These are phyloP conservation scores for Hirschioporus abietinus DNA, from an alignment of 768 basidiomycete genomes.

Conservation along the genomic window DNA sequence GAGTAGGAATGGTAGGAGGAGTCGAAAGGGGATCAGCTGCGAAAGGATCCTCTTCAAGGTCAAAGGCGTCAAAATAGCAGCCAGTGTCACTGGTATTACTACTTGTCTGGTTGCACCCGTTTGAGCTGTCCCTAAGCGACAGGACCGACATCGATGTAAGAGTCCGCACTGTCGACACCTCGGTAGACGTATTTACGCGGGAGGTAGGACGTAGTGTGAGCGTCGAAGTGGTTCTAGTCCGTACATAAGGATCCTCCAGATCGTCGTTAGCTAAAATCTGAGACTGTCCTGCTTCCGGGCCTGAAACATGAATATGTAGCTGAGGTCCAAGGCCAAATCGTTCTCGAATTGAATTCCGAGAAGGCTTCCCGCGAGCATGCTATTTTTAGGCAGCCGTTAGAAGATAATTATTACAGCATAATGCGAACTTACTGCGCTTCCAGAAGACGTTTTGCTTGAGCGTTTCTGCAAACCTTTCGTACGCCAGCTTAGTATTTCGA, in stretches of 20 bases:
- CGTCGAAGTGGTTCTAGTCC: not conserved
- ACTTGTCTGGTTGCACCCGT: not conserved
- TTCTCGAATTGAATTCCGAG: constrained; percentile 2
- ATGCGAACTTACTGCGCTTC: not conserved
- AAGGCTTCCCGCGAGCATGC: not conserved
- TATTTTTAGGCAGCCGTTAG: not conserved
- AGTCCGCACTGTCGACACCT: not conserved
- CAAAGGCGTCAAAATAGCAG: not conserved
- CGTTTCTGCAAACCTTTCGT: not conserved
- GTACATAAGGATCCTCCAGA: not conserved
- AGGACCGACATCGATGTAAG: not conserved
- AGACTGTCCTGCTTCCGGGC: not conserved
- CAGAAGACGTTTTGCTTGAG: not conserved
- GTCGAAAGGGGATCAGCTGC: not conserved
- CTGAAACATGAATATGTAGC: constrained; percentile 4
- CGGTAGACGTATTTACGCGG: not conserved
- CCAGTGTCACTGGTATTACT: not conserved
- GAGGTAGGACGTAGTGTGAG: not conserved
- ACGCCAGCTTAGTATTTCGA: constrained; percentile 3
- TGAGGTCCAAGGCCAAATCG: constrained; percentile 1
- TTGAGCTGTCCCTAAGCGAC: not conserved
- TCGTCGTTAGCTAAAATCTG: not conserved
- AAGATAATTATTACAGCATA: not conserved
- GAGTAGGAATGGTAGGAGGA: not conserved
- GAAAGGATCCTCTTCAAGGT: not conserved